Evolutionary conservation across 345 rosid species (phyloP), one percentile per base, ranked within the genome.

Genomic region (Murraya koenigii): DNA sequence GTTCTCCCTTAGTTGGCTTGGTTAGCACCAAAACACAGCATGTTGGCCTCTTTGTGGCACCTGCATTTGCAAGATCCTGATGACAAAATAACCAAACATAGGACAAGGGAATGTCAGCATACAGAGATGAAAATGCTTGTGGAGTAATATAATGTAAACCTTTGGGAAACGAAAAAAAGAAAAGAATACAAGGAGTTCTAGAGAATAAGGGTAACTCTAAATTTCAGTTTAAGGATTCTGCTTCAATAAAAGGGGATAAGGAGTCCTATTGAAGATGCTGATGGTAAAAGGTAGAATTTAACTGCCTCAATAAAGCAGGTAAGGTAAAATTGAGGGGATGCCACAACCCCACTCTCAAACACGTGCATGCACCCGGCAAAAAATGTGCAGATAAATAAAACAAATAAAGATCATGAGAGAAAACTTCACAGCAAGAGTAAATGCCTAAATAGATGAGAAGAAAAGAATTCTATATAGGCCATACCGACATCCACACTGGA

Each of bases 11-110:
- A 0, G 82, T 75, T 0, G 99, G 98, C 83, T 93, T 92, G 33
- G 92, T 87, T 83, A 86, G 79, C 35, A 95, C 97, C 82, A 93
- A 90, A 28, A 95, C 94, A 66, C 99, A 96, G 75, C 99, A 96
- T 17, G 98, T 96, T 4, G 99, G 99, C 77, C 99, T 83, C 86
- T 94, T 96, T 33, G 99, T 94, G 19, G 90, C 88, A 4, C 98
- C 97, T 0, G 99, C 99, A 71, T 88, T 91, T 0, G 97, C 98
- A 83, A 96, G 97, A 80, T 96, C 99, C 99, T 96, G 87, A 28
- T 54, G 35, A 65, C 55, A 78, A 65, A 39, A 59, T 26, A 52
- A 22, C 59, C 60, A 77, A 28, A 65, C 52, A 52, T 0, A 35
- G 54, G 28, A 44, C 14, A 28, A 35, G 22, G 3, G 28, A 49